phyloP scores from a whole-genome alignment of 345 rosid genomes.

The Eucalyptus fibrosa region DNA sequence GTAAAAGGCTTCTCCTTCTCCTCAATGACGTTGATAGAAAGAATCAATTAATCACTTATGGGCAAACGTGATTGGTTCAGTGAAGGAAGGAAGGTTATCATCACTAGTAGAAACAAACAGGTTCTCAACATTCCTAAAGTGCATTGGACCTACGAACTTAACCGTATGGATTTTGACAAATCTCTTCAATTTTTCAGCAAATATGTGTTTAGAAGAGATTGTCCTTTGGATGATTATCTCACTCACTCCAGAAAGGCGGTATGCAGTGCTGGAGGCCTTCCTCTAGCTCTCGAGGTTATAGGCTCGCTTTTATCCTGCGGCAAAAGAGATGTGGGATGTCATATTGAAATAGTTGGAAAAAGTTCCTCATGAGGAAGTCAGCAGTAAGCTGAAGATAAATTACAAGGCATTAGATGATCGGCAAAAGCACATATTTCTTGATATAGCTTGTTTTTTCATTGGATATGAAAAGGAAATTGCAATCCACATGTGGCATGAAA shows the following conservation, averaged over 20 bases:
- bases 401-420: neutral
- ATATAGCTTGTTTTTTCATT: neutral
- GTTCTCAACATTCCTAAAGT: neutral
- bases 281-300: neutral
- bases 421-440: rapidly evolving
- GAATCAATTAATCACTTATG: too few relatives aligned
- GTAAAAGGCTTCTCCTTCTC: too few relatives aligned
- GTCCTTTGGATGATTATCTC: neutral
- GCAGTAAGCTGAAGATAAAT: neutral
- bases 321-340: rapidly evolving
- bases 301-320: neutral
- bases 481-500: neutral
- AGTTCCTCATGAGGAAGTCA: neutral
- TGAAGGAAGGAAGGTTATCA: neutral
- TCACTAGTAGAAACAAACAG: neutral
- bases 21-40: too few relatives aligned
- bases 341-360: neutral
- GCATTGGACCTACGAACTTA: neutral
- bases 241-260: neutral
- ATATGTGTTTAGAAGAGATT: rapidly evolving
- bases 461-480: rapidly evolving
- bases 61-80: too few relatives aligned
- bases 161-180: neutral
- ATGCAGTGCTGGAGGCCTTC: neutral
- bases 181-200: neutral